Percentiles rank a stretch among this genome's conserved stretches.
phyloP scores from a whole-genome alignment of 805 yeast genomes.

The Kazachstania martiniae region DNA sequence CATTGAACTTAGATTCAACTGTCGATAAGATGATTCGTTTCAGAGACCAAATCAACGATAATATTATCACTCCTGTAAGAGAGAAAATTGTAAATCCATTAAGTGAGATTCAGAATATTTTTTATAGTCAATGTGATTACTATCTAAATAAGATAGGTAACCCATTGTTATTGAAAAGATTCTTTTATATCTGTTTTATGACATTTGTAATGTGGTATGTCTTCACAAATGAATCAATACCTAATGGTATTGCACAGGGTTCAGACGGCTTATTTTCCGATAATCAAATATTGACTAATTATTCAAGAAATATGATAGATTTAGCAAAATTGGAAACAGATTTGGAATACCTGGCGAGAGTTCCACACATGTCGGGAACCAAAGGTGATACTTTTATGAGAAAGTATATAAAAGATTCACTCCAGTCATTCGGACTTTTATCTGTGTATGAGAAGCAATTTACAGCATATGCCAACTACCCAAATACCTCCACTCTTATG shows the following conservation, averaged over 20 bases:
- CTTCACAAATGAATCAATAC: conserved; percentile 41
- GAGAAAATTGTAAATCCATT: conserved; percentile 29
- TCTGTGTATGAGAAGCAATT: conserved; percentile 31
- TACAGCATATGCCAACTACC: conserved; percentile 53
- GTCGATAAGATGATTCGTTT: conserved; percentile 6
- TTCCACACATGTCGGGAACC: conserved; percentile 82
- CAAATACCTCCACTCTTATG: conserved; percentile 29
- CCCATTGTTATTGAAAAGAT: conserved; percentile 67
- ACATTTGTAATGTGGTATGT: conserved; percentile 43
- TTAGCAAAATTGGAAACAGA: conserved; percentile 49
- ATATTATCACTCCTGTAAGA: conserved; percentile 4
- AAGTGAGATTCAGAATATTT: conserved; percentile 8
- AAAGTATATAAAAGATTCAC: conserved; percentile 47
- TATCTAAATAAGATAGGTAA: conserved; percentile 59
- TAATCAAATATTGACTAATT: conserved; percentile 36
- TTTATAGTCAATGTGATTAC: conserved; percentile 35
- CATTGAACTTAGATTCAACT: no score
- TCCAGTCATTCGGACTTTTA: conserved; percentile 44
- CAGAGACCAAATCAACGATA: conserved; percentile 9
- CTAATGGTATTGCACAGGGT: conserved; percentile 29
- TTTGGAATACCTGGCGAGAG: conserved; percentile 56
- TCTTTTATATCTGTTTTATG: conserved; percentile 55
- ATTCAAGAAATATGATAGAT: conserved; percentile 40
- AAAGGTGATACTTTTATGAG: conserved; percentile 70
- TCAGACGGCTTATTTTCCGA: conserved; percentile 47